These are phyloP conservation scores for Stephania yunnanensis DNA, from an alignment of 164 flowering plant genomes.

Conservation along the genomic window DNA sequence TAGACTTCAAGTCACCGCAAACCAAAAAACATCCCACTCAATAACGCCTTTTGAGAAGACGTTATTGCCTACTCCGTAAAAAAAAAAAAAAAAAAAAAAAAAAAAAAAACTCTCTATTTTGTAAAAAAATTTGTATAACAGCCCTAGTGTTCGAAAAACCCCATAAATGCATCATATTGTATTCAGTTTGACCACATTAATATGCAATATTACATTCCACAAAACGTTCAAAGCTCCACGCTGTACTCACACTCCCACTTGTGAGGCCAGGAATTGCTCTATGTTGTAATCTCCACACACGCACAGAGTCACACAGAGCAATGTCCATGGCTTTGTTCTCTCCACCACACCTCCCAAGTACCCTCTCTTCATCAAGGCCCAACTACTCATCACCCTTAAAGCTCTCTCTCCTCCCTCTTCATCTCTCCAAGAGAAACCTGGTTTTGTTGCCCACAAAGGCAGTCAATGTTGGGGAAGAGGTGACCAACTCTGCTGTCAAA, in stretches of 20 bases:
- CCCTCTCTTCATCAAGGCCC: conserved; percentile 34
- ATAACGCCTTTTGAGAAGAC: too few relatives aligned
- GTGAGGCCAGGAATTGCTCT: background rate
- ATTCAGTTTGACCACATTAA: too few relatives aligned
- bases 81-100: too few relatives aligned
- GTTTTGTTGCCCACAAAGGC: conserved; percentile 19
- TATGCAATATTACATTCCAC: too few relatives aligned
- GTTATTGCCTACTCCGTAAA: too few relatives aligned
- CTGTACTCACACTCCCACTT: background rate
- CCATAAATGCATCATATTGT: too few relatives aligned
- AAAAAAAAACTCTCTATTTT: too few relatives aligned
- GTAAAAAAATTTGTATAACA: too few relatives aligned
- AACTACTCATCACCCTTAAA: conserved; percentile 19
- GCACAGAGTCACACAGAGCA: background rate
- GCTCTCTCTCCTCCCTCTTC: conserved; percentile 18
- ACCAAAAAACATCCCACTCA: too few relatives aligned
- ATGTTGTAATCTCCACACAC: conserved; percentile 9
- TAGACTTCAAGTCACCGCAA: too few relatives aligned
- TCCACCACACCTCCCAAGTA: conserved; percentile 26
- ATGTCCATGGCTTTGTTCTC: conserved; percentile 56
- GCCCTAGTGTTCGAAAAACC: too few relatives aligned
- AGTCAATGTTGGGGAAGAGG: conserved; percentile 50
- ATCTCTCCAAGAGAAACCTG: conserved; percentile 18
- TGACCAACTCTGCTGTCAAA: conserved; percentile 22
- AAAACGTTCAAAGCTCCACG: too few relatives aligned